Evolutionary conservation across 345 rosid species (phyloP), one percentile per base, ranked within the genome.

Genomic region (Rhizophora apiculata): DNA sequence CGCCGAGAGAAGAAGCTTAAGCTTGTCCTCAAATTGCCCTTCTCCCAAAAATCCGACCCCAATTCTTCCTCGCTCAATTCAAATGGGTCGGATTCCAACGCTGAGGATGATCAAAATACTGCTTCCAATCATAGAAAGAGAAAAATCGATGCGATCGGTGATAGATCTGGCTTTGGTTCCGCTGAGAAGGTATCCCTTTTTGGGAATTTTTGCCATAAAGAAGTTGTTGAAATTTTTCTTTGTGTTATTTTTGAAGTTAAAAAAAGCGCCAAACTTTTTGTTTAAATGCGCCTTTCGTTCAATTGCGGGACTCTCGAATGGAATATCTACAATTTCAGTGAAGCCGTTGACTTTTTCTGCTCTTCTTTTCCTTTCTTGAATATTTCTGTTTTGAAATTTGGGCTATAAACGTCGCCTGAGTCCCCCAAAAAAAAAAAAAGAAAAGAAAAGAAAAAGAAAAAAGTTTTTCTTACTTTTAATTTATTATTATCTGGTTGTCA

Each of bases 111-210:
- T n/a, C 68, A 72, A 18, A 64, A 55, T 51, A 70, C 49, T 24
- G 62, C 55, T 16, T 62, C 77, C 18, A 65, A 27, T 37, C 76
- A 72, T 62, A 75, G 59, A 76, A 84, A 81, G 83, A 74, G 87
- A 73, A 78, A 78, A 74, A 76, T 88, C 80, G 73, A 78, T 69
- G 87, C 83, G 62, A 82, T 81, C 72, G 78, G 65, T 18, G 81
- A 68, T 39, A 84, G 88, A 84, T 84, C 87, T 68, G 85, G 70
- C 57, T 64, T 58, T 22, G 75, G 37, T 31, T 77, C 65, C 37
- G 52, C 64, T 29, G 82, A 72, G 55, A 80, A 84, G 88, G 91
- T 86, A 70, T 49, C 31, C 37, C 46, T 54, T 72, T 37, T 71
- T 61, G 29, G 72, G 18, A 24, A 24, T 43, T 53, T 34, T 30